phyloP scores from a whole-genome alignment of 768 basidiomycete genomes.

The Cyathus striatus region DNA sequence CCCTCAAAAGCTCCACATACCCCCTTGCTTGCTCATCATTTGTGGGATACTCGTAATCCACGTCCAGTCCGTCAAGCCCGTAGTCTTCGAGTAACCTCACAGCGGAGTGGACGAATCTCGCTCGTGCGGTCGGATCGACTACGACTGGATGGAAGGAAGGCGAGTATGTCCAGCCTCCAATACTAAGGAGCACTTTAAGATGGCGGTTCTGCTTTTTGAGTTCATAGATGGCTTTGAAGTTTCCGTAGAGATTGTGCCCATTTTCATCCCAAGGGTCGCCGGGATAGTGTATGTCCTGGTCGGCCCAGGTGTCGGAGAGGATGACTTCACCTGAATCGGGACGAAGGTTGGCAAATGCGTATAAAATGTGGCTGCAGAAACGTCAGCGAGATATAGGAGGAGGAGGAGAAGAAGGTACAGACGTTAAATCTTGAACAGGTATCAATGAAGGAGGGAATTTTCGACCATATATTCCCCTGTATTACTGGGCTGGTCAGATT shows the following conservation, averaged over 20 bases:
- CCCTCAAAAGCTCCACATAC: slow-evolving; percentile 77
- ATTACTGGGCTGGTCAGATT: slow-evolving; percentile 2
- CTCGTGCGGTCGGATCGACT: slow-evolving; percentile 51
- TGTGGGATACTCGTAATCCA: slow-evolving; percentile 92
- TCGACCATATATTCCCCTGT: slow-evolving; percentile 91
- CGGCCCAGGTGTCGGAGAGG: slow-evolving; percentile 90
- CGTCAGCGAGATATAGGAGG: slow-evolving; percentile 5
- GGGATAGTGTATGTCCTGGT: slow-evolving; percentile 95
- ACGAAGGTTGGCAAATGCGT: slow-evolving; percentile 89
- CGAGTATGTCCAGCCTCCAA: slow-evolving; percentile 96
- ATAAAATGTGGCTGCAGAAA: slow-evolving; percentile 69
- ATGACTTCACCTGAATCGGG: slow-evolving; percentile 81
- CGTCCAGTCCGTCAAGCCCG: slow-evolving; percentile 86
- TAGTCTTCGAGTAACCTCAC: slow-evolving; percentile 84
- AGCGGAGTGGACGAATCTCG: slow-evolving; percentile 76
- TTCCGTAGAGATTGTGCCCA: slow-evolving; percentile 91
- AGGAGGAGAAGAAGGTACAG: slow-evolving; percentile 18
- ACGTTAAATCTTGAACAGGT: slow-evolving; percentile 84
- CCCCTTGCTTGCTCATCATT: slow-evolving; percentile 74
- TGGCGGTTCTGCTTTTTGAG: slow-evolving; percentile 84
- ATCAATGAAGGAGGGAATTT: slow-evolving; percentile 87
- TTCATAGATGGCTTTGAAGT: slow-evolving; percentile 89
- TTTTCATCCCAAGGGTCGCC: slow-evolving; percentile 93
- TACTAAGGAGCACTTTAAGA: slow-evolving; percentile 77
- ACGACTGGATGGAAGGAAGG: slow-evolving; percentile 84